Percentiles rank a stretch among this genome's conserved stretches.
Conservation (phyloP, 2,329 filamentous ascomycete species). For the Aspergillus sp. region DNA sequence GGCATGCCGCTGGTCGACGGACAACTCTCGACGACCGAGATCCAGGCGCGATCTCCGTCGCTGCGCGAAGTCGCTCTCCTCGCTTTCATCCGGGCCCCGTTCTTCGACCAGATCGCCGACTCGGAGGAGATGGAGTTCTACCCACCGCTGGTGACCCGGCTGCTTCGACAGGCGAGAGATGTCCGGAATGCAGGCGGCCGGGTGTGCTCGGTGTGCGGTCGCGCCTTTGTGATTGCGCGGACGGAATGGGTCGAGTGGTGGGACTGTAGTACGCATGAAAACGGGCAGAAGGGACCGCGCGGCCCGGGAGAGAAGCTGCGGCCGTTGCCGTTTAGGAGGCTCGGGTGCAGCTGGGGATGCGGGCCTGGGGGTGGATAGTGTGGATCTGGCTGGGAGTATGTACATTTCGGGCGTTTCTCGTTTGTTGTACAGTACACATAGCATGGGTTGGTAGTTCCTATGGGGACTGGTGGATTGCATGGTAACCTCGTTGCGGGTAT, state of each 20-base stretch:
- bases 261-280: slow-evolving; percentile 33
- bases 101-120: slow-evolving; percentile 28
- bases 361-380: slow-evolving; percentile 18
- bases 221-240: slow-evolving; percentile 32
- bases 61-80: slow-evolving; percentile 36
- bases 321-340: slow-evolving; percentile 31
- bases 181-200: slow-evolving; percentile 30
- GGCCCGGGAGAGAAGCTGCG: slow-evolving; percentile 21
- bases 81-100: slow-evolving; percentile 26
- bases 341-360: slow-evolving; percentile 35
- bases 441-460: too few relatives aligned
- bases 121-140: slow-evolving; percentile 22
- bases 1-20: slow-evolving; percentile 14
- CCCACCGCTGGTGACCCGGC: slow-evolving; percentile 24
- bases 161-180: slow-evolving; percentile 26
- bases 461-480: not conserved
- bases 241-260: slow-evolving; percentile 39
- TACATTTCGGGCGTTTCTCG: not conserved
- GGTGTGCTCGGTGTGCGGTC: slow-evolving; percentile 32
- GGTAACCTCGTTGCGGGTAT: not conserved
- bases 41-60: slow-evolving; percentile 24
- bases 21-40: slow-evolving; percentile 3
- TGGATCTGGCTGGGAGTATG: not conserved
- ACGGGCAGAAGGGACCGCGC: slow-evolving; percentile 25
- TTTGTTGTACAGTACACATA: too few relatives aligned